A percentile compares a stretch with the other conserved stretches of the same genome.
Conservation (phyloP, 1,284 basidiomycete species). For the Tilletia walkeri region DNA sequence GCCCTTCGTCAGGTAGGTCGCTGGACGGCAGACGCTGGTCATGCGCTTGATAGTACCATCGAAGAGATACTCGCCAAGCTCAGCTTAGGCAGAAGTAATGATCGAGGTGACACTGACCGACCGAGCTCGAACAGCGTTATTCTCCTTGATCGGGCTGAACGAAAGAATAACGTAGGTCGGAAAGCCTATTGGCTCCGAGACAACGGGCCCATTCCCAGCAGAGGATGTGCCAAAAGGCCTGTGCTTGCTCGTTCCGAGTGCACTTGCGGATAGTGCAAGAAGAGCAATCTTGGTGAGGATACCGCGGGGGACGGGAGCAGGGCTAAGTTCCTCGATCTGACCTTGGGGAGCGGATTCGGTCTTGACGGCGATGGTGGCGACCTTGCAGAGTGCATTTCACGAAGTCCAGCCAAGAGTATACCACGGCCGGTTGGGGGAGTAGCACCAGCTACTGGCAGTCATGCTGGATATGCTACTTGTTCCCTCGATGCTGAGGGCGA, state of each 20-base stretch:
- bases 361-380: constrained; percentile 36
- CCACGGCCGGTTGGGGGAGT: background rate
- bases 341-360: constrained; percentile 2
- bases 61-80: too few species aligned
- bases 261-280: constrained; percentile 39
- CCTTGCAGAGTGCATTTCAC: constrained; percentile 42
- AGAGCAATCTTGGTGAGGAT: constrained; percentile 47
- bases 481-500: background rate
- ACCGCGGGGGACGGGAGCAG: constrained; percentile 37
- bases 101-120: too few species aligned
- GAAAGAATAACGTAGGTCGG: background rate
- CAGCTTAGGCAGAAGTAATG: too few species aligned
- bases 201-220: background rate
- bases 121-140: too few species aligned
- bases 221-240: background rate
- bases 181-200: background rate
- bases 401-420: constrained; percentile 15
- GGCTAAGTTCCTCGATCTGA: constrained; percentile 32
- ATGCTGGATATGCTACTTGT: background rate
- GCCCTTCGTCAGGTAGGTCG: background rate
- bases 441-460: background rate
- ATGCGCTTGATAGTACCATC: too few species aligned
- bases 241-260: constrained; percentile 25
- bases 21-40: too few species aligned
- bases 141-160: background rate